phyloP scores from a whole-genome alignment of 768 basidiomycete species.

The Peribolospora kevripleyi region DNA sequence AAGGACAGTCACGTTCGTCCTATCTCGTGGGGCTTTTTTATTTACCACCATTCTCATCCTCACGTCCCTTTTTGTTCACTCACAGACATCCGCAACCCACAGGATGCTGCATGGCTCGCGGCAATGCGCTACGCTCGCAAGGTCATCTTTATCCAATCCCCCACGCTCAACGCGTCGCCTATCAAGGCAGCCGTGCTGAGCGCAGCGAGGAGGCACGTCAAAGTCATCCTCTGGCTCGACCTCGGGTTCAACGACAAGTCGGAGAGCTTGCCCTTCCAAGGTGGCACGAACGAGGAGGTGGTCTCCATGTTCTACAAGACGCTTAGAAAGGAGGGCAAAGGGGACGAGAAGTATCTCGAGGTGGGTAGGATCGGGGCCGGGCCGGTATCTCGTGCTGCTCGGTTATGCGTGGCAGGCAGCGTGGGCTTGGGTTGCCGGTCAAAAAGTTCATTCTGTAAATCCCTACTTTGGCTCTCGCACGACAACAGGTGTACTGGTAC shows the following conservation, averaged over 20 bases:
- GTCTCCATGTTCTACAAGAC: constrained; percentile 33
- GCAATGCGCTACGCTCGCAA: constrained; percentile 35
- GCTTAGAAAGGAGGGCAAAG: constrained; percentile 26
- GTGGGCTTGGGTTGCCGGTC: no score
- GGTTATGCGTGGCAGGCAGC: no score
- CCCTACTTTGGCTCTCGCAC: background rate
- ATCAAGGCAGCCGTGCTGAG: constrained; percentile 35
- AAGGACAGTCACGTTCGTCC: background rate
- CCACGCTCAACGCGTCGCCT: constrained; percentile 43
- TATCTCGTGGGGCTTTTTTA: background rate
- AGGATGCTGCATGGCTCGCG: constrained; percentile 44
- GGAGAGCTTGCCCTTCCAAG: constrained; percentile 40
- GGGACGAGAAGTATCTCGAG: constrained; percentile 17
- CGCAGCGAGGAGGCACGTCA: constrained; percentile 32
- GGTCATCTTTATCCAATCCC: constrained; percentile 48
- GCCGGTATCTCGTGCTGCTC: no score
- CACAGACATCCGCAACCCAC: constrained; percentile 29
- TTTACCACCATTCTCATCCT: background rate
- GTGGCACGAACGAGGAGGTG: constrained; percentile 49
- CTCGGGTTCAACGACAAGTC: constrained; percentile 35
- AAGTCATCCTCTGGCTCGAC: constrained; percentile 36
- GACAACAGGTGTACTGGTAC: constrained; percentile 34
- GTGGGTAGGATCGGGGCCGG: no score
- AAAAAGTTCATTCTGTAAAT: no score
- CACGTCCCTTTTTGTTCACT: constrained; percentile 26